Conservation (phyloP, 208 protist genomes). For the Angomonas desouzai region DNA sequence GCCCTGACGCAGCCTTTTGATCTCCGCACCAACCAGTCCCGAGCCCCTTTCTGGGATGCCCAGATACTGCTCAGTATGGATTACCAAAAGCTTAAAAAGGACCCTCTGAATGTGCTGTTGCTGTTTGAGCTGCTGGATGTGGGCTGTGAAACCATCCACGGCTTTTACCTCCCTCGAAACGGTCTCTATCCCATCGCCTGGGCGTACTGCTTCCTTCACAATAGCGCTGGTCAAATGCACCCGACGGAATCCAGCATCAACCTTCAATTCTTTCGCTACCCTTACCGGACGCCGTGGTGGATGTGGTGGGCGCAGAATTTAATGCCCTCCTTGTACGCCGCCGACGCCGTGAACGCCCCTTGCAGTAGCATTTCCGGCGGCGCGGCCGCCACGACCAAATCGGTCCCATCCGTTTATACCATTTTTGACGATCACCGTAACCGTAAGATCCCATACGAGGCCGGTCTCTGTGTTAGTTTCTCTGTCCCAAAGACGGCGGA, state of each 20-base stretch:
- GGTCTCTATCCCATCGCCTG: constrained; percentile 76
- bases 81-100: constrained; percentile 10
- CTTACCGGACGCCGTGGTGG: constrained; percentile 51
- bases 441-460: constrained; percentile 60
- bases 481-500: constrained; percentile 13
- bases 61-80: constrained; percentile 44
- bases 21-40: constrained; percentile 48
- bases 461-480: constrained; percentile 28
- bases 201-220: constrained; percentile 72
- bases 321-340: constrained; percentile 30
- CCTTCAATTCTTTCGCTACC: constrained; percentile 77
- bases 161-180: constrained; percentile 33
- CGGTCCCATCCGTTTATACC: constrained; percentile 34
- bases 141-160: constrained; percentile 60
- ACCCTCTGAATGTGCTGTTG: constrained; percentile 32
- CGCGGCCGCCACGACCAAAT: neutral
- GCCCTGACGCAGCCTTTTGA: constrained; percentile 75
- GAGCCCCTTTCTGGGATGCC: constrained; percentile 68
- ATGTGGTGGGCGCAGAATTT: constrained; percentile 35
- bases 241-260: constrained; percentile 26
- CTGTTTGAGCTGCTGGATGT: constrained; percentile 82
- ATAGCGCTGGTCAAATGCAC: constrained; percentile 36
- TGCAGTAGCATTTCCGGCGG: constrained; percentile 5
- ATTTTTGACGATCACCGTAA: constrained; percentile 40
- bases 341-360: constrained; percentile 19